Conservation (phyloP, 495 filamentous ascomycete genomes). For the Podospora comata region DNA sequence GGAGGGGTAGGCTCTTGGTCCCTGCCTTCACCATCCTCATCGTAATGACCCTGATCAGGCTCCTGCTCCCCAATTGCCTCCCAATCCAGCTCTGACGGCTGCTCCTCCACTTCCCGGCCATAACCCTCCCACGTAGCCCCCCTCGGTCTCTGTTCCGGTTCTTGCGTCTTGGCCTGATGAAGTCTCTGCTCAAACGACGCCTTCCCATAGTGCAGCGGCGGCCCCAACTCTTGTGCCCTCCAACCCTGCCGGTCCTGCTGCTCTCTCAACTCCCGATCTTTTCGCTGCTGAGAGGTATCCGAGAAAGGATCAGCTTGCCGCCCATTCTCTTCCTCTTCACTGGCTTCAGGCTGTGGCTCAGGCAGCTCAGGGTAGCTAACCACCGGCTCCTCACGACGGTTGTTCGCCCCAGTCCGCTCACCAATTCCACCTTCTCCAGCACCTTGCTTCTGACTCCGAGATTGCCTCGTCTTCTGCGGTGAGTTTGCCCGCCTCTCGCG, state of each 20-base stretch:
- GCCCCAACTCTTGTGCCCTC: background rate
- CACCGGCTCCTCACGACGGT: conserved; percentile 17
- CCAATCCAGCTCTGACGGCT: background rate
- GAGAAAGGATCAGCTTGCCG: background rate
- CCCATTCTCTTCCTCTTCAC: background rate
- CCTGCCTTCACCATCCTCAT: background rate
- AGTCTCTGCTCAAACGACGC: background rate
- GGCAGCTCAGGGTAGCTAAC: conserved; percentile 6
- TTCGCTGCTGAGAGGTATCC: background rate
- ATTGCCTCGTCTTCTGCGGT: background rate
- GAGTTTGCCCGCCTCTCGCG: conserved; percentile 28
- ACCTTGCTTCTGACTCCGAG: background rate
- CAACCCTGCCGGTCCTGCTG: background rate
- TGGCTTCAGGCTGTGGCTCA: background rate
- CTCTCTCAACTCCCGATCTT: background rate
- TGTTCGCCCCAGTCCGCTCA: background rate
- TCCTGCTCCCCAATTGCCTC: background rate
- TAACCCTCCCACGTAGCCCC: background rate
- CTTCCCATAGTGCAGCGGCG: background rate
- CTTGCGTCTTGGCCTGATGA: background rate
- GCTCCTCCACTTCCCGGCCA: background rate
- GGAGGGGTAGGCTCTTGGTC: background rate
- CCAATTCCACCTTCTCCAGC: background rate
- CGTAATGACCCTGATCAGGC: background rate
- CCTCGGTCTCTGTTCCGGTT: background rate